A percentile compares a stretch with the other conserved stretches of the same genome.
Conservation (phyloP, 345 rosid species). For the Boechera stricta region DNA sequence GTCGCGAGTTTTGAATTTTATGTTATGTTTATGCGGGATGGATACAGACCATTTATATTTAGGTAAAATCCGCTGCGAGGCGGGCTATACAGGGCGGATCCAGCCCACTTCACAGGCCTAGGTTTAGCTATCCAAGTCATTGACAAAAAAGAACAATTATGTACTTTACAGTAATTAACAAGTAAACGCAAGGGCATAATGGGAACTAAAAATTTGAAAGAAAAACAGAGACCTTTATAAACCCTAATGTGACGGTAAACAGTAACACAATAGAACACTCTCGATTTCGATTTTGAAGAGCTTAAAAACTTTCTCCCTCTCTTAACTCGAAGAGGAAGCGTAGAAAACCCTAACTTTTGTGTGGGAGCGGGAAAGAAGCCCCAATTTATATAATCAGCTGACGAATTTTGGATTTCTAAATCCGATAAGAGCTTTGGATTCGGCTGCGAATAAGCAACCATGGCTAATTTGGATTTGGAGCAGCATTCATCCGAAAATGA, state of each 20-base stretch:
- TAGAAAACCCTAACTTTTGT: background rate
- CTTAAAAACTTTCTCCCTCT: background rate
- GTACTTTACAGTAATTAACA: background rate
- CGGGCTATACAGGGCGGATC: too few relatives aligned
- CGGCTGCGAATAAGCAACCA: conserved; percentile 16
- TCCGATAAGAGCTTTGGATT: background rate
- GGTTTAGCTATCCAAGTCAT: too few relatives aligned
- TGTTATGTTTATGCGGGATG: too few relatives aligned
- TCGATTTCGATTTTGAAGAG: background rate
- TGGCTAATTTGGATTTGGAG: conserved; percentile 37
- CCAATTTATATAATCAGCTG: background rate
- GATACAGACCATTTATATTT: too few relatives aligned
- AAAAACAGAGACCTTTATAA: conserved; percentile 19
- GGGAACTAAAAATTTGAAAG: background rate
- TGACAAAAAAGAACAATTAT: background rate
- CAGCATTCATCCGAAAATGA: conserved; percentile 33
- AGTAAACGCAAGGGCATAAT: background rate
- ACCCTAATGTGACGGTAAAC: conserved; percentile 9
- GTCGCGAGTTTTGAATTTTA: too few relatives aligned
- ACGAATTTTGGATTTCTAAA: background rate
- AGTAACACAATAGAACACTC: background rate
- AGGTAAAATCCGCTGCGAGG: too few relatives aligned
- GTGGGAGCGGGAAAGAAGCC: background rate
- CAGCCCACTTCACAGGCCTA: too few relatives aligned
- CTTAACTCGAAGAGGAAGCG: background rate